A percentile compares a stretch with the other conserved stretches of the same genome.
phyloP scores from a whole-genome alignment of 129 eudicot genomes.

The Smallanthus sonchifolius region DNA sequence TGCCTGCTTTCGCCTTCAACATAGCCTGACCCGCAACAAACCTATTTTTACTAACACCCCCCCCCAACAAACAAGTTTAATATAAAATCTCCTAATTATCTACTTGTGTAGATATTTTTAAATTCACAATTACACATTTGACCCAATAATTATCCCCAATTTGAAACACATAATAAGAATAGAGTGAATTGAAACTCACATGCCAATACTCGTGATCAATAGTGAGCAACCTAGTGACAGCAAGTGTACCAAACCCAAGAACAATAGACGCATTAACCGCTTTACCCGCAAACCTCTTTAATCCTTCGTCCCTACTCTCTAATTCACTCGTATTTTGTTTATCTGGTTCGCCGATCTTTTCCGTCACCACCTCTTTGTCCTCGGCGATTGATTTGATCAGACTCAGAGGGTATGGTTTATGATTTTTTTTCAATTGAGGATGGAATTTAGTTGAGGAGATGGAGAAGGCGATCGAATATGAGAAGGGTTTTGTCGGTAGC shows the following conservation, averaged over 20 bases:
- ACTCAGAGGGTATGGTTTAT: background rate
- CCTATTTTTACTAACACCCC: too few relatives aligned
- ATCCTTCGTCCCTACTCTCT: background rate
- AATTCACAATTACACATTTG: background rate
- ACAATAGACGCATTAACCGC: constrained; percentile 76
- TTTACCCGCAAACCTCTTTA: constrained; percentile 14
- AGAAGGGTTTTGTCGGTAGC: constrained; percentile 14
- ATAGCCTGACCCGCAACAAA: too few relatives aligned
- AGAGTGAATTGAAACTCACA: constrained; percentile 35
- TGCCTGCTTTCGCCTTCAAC: too few relatives aligned
- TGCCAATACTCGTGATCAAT: constrained; percentile 93
- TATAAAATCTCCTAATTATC: too few relatives aligned
- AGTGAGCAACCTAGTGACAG: constrained; percentile 74
- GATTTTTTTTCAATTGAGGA: constrained; percentile 12
- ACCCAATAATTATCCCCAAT: background rate
- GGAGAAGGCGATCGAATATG: constrained; percentile 13
- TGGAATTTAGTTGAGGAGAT: constrained; percentile 14
- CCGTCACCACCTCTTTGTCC: constrained; percentile 43
- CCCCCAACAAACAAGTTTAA: too few relatives aligned
- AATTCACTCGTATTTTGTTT: constrained; percentile 14
- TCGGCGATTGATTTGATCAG: constrained; percentile 32
- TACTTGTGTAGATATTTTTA: background rate
- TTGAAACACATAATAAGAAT: background rate
- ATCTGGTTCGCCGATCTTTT: constrained; percentile 14
- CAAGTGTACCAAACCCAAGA: constrained; percentile 74